Evolutionary conservation across 2,329 filamentous ascomycete genomes (phyloP).

Genomic region (Claviceps africana): DNA sequence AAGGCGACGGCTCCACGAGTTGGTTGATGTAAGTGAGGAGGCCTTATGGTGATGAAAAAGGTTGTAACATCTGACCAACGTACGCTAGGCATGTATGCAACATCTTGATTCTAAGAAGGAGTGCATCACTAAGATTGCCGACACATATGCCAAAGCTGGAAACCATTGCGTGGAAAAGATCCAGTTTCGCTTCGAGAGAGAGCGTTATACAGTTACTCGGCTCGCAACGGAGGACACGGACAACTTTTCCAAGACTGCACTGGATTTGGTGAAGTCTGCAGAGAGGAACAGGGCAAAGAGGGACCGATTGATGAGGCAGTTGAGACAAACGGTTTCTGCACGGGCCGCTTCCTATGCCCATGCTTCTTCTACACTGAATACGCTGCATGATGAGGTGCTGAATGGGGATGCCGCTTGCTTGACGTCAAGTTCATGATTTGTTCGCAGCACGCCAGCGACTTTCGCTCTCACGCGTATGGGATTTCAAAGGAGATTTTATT

Average conservation of each 20-base stretch:
- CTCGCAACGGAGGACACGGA: neutral
- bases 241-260: neutral
- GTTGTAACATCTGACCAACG: neutral
- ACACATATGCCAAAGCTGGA: slow-evolving; percentile 3
- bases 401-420: neutral
- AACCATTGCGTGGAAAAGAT: slow-evolving; percentile 5
- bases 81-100: neutral
- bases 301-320: neutral
- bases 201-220: neutral
- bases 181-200: slow-evolving; percentile 3
- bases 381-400: neutral
- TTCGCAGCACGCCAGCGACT: neutral
- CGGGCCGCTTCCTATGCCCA: neutral
- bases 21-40: slow-evolving; percentile 3
- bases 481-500: neutral
- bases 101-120: slow-evolving; percentile 1
- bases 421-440: neutral
- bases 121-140: slow-evolving; percentile 1
- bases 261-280: neutral
- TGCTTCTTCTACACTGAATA: neutral
- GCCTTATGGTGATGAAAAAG: neutral
- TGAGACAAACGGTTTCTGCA: neutral
- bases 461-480: too few species aligned
- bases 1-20: slow-evolving; percentile 2
- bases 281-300: neutral